Evolutionary conservation across 495 filamentous ascomycete genomes (phyloP).

Genomic region (Thermothielavioides terrestris): DNA sequence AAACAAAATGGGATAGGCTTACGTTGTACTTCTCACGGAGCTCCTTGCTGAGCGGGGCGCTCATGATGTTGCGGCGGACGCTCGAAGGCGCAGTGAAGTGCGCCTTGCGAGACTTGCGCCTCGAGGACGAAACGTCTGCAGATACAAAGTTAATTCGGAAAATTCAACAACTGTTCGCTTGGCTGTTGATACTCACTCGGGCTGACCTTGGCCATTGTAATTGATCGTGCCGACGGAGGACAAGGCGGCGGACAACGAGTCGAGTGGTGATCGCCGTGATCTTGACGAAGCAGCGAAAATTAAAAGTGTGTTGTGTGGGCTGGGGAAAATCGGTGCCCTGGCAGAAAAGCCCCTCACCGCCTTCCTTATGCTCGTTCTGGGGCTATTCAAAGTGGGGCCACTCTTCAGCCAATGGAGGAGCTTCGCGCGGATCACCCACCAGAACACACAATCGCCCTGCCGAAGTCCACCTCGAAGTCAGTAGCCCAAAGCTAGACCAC

Average conservation of each 20-base stretch:
- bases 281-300: slow-evolving; percentile 18
- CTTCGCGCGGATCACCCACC: no score
- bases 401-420: no score
- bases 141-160: slow-evolving; percentile 16
- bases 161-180: background rate
- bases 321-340: slow-evolving; percentile 16
- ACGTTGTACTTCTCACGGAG: slow-evolving; percentile 93
- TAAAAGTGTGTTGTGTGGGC: slow-evolving; percentile 10
- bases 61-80: slow-evolving; percentile 88
- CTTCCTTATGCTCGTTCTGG: slow-evolving; percentile 3
- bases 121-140: slow-evolving; percentile 49
- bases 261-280: slow-evolving; percentile 28
- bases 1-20: slow-evolving; percentile 24
- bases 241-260: slow-evolving; percentile 21
- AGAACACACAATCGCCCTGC: no score
- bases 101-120: slow-evolving; percentile 95
- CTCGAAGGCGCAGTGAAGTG: slow-evolving; percentile 91
- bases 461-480: no score
- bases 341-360: slow-evolving; percentile 14
- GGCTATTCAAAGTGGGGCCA: background rate
- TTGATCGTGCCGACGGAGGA: slow-evolving; percentile 25
- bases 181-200: slow-evolving; percentile 15
- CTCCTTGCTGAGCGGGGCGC: slow-evolving; percentile 88
- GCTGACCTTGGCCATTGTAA: slow-evolving; percentile 32
- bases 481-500: no score